Conservation (phyloP, 148 eudicot genomes). For the Selenicereus undatus region DNA sequence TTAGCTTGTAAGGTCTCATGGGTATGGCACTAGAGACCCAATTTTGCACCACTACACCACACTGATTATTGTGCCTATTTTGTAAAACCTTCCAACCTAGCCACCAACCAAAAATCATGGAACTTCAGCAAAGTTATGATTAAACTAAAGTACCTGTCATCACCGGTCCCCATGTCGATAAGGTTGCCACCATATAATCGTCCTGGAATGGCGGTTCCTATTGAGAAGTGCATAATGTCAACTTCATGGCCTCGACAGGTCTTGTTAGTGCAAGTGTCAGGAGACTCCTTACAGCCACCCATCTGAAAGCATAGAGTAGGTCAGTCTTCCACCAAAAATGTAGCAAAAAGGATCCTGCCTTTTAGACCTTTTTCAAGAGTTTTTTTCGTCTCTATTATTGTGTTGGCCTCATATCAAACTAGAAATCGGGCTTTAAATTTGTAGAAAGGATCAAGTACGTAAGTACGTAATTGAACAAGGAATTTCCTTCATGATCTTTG, state of each 20-base stretch:
- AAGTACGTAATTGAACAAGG: no score
- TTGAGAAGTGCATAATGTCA: slow-evolving; percentile 87
- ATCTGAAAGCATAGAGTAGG: slow-evolving; percentile 39
- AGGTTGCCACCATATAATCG: slow-evolving; percentile 74
- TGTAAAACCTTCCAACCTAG: neutral
- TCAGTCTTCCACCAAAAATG: neutral
- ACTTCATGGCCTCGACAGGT: slow-evolving; percentile 87
- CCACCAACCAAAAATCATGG: neutral
- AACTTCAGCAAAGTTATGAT: neutral
- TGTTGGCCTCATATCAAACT: no score
- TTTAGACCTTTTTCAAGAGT: no score
- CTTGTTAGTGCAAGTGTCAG: slow-evolving; percentile 55
- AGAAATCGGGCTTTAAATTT: no score
- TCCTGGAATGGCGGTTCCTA: slow-evolving; percentile 89
- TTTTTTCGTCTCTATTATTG: no score
- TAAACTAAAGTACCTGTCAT: slow-evolving; percentile 46
- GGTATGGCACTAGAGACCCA: neutral
- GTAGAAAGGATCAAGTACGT: no score
- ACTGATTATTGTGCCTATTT: neutral
- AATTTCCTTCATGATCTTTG: no score
- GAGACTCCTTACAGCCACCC: slow-evolving; percentile 87
- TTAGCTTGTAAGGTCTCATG: neutral
- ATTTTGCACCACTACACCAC: neutral
- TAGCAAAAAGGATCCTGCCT: no score
- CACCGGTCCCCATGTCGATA: slow-evolving; percentile 59